These are phyloP conservation scores for Helianthus annuus DNA, from an alignment of 129 eudicot genomes.

Conservation along the genomic window DNA sequence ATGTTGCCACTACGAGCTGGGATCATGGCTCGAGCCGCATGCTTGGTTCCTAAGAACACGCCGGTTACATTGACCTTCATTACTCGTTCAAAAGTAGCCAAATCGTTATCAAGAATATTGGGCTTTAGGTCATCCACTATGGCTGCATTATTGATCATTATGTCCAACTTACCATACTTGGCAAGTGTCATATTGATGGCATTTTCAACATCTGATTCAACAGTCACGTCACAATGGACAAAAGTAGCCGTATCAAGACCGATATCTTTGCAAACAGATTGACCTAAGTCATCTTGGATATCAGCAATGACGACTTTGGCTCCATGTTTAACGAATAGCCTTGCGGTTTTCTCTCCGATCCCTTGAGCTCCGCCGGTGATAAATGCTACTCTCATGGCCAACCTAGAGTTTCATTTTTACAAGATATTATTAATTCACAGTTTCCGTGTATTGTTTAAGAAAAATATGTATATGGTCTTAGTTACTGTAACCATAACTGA, in stretches of 20 bases:
- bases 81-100: background rate
- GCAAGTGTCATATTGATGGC: conserved; percentile 12
- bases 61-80: conserved; percentile 20
- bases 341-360: conserved; percentile 33
- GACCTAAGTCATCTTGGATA: conserved; percentile 34
- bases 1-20: conserved; percentile 23
- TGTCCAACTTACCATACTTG: conserved; percentile 33
- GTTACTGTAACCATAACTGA: too few species aligned
- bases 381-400: conserved; percentile 22
- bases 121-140: conserved; percentile 12
- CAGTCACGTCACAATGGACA: conserved; percentile 18
- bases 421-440: too few species aligned
- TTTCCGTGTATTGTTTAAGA: too few species aligned
- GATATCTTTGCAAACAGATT: conserved; percentile 24
- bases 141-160: conserved; percentile 37
- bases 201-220: conserved; percentile 30
- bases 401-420: background rate
- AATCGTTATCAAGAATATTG: conserved; percentile 16
- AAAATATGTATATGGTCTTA: too few species aligned
- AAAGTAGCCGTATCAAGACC: conserved; percentile 17
- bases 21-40: conserved; percentile 34
- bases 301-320: conserved; percentile 29
- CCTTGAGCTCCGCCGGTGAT: conserved; percentile 44
- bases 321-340: conserved; percentile 22
- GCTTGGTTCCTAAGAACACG: conserved; percentile 17